A percentile compares a stretch with the other conserved stretches of the same genome.
Evolutionary conservation across 805 yeast genomes (phyloP).

Genomic region (Wickerhamomyces alni): DNA sequence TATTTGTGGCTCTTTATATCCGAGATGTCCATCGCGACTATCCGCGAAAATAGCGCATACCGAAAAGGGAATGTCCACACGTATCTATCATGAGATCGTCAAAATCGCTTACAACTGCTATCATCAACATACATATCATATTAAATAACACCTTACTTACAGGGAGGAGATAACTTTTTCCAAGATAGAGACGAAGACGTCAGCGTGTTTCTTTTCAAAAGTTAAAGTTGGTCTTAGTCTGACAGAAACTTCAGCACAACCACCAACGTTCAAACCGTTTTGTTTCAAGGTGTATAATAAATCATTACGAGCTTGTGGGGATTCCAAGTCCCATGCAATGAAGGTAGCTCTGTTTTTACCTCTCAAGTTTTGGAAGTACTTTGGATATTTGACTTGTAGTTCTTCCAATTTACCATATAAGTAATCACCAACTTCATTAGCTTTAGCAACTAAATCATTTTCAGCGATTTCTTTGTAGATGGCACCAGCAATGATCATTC

Average conservation of each 20-base stretch:
- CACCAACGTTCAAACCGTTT: slow-evolving; percentile 76
- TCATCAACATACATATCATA: no score
- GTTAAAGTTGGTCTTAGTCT: slow-evolving; percentile 77
- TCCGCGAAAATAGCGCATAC: no score
- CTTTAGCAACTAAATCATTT: slow-evolving; percentile 50
- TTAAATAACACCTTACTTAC: slow-evolving; percentile 3
- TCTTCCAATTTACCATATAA: slow-evolving; percentile 49
- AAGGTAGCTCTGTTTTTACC: slow-evolving; percentile 74
- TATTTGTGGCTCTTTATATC: no score
- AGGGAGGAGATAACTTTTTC: slow-evolving; percentile 27
- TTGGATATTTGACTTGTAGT: slow-evolving; percentile 51
- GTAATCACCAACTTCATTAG: slow-evolving; percentile 61
- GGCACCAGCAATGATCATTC: slow-evolving; percentile 68
- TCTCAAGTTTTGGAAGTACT: slow-evolving; percentile 49
- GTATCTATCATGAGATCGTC: no score
- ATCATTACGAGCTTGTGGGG: slow-evolving; percentile 50
- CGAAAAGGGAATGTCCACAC: no score
- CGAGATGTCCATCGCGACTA: no score
- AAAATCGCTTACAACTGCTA: no score
- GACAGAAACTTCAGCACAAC: slow-evolving; percentile 74
- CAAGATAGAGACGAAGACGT: slow-evolving; percentile 46
- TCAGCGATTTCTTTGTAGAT: slow-evolving; percentile 60
- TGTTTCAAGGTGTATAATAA: slow-evolving; percentile 55
- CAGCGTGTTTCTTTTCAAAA: slow-evolving; percentile 78
- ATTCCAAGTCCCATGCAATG: slow-evolving; percentile 71